Evolutionary conservation across 2,329 filamentous ascomycete species (phyloP), one percentile per base, ranked within the genome.

Genomic region (Fusarium sp.): DNA sequence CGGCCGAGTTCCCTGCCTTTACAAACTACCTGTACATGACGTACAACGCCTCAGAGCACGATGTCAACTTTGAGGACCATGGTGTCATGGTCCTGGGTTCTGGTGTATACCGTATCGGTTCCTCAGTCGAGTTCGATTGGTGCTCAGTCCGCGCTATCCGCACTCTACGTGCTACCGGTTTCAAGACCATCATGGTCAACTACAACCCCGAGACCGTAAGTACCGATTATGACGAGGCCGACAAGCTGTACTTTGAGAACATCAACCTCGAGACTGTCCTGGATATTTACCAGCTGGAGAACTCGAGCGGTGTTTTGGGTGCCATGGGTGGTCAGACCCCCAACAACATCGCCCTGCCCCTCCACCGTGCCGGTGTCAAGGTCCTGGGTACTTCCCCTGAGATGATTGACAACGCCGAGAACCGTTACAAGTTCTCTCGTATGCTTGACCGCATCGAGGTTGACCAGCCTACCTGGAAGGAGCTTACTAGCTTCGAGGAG

Each of bases 121-220:
- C 95, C 0, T 98, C 96, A 0, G 97, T 99, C 68, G 97, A 99
- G 82, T 99, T 99, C 83, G 97, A 99, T 84, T 99, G 97, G 97
- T 98, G 97, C 83, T 98, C 97, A 6, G 97, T 99, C 31, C 90
- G 96, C 69, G 95, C 97, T 7, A 97, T 98, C 72, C 92, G 96
- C 73, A 98, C 97, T 2, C 89, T 99, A 9, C 91, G 97, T 60
- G 91, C 94, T 75, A 90, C 92, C 69, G 94, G 94, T 3, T 91
- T 93, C 87, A 98, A 98, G 88, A 98, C 97, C 0, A 92, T 98
- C 79, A 98, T 98, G 96, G 92, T 97, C 59, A 97, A 97, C 79
- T 94, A 93, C 80, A 98, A 98, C 80, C 95, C 95, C 0, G 95
- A 98, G 81, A 98, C 95, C 0, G 93, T 98, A 0, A 90, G 86